These are phyloP conservation scores for Globisporangium nunn DNA, from an alignment of 352 stramenopile genomes.

Conservation along the genomic window DNA sequence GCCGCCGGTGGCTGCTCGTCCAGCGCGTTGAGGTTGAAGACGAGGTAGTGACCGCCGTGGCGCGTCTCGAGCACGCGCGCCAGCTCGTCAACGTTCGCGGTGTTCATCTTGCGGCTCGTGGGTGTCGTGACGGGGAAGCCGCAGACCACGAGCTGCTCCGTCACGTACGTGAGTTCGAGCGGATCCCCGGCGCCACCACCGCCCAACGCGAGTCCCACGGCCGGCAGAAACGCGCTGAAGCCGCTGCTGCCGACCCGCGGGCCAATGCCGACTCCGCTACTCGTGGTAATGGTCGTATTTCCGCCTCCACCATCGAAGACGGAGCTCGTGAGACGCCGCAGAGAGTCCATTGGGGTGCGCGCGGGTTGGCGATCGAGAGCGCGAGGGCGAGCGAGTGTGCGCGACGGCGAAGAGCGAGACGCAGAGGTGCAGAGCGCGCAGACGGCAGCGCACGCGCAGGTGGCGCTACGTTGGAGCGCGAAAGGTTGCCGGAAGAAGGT, in stretches of 20 bases:
- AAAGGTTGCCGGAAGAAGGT: background rate
- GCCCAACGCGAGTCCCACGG: background rate
- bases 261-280: constrained; percentile 6
- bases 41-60: constrained; percentile 56
- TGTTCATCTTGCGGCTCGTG: constrained; percentile 68
- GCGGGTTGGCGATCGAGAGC: background rate
- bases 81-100: constrained; percentile 69
- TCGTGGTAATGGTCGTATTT: background rate
- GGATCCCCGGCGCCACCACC: constrained; percentile 26
- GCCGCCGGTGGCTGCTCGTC: constrained; percentile 15
- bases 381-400: background rate
- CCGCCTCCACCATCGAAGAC: constrained; percentile 30
- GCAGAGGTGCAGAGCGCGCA: too few species aligned
- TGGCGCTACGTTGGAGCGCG: too few species aligned
- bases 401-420: background rate
- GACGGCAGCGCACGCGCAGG: too few species aligned
- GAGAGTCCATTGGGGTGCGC: constrained; percentile 42
- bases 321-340: constrained; percentile 68
- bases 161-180: constrained; percentile 74
- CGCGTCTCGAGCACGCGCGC: constrained; percentile 42
- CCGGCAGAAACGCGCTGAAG: constrained; percentile 7
- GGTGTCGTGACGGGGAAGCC: constrained; percentile 43
- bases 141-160: constrained; percentile 49
- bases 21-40: constrained; percentile 78
- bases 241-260: constrained; percentile 24